Conservation (phyloP, 2,329 filamentous ascomycete species). For the Emmonsiellopsis sp. region DNA sequence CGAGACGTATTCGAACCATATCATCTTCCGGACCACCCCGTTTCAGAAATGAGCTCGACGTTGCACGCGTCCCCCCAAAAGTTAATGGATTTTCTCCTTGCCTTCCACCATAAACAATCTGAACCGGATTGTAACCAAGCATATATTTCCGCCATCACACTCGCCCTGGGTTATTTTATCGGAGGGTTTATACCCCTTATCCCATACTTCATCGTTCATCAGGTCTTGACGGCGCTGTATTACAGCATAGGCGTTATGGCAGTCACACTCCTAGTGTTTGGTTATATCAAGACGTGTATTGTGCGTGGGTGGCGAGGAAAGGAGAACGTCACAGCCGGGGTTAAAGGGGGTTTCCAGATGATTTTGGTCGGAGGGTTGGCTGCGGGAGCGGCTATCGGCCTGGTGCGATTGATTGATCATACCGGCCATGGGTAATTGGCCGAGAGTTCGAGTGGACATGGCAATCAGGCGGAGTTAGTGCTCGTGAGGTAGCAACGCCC, state of each 20-base stretch:
- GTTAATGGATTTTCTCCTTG: slow-evolving; percentile 39
- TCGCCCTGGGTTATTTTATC: slow-evolving; percentile 60
- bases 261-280: slow-evolving; percentile 32
- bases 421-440: background rate
- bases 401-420: slow-evolving; percentile 49
- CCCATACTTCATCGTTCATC: slow-evolving; percentile 55
- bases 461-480: background rate
- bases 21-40: slow-evolving; percentile 27
- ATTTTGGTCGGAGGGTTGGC: slow-evolving; percentile 56
- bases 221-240: slow-evolving; percentile 43
- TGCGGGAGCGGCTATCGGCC: slow-evolving; percentile 56
- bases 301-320: slow-evolving; percentile 36
- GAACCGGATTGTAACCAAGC: slow-evolving; percentile 38
- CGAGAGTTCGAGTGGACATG: background rate
- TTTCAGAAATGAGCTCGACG: slow-evolving; percentile 27
- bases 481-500: too few species aligned
- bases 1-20: slow-evolving; percentile 34
- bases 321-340: slow-evolving; percentile 43
- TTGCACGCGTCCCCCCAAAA: slow-evolving; percentile 30
- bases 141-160: slow-evolving; percentile 52
- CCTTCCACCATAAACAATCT: slow-evolving; percentile 39
- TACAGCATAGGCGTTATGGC: slow-evolving; percentile 35
- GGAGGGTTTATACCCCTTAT: slow-evolving; percentile 63
- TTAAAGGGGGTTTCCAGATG: slow-evolving; percentile 56
- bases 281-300: slow-evolving; percentile 37